phyloP scores from a whole-genome alignment of 306 rosid genomes.

The Acacia crassicarpa region DNA sequence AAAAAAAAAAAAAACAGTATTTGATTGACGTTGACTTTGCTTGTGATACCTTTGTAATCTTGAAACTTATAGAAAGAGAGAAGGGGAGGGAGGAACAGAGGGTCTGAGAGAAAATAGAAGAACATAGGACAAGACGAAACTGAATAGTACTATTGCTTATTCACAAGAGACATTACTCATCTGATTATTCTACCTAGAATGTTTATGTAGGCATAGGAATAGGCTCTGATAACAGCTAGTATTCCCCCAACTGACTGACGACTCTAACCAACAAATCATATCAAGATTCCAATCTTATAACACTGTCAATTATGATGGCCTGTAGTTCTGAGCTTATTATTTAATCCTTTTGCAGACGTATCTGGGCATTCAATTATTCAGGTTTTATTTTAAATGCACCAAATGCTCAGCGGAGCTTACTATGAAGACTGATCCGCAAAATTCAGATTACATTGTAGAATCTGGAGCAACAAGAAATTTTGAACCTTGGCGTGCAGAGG shows the following conservation, averaged over 20 bases:
- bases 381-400: conserved; percentile 88
- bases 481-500: conserved; percentile 83
- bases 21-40: conserved; percentile 5
- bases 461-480: conserved; percentile 66
- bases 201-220: too few relatives aligned
- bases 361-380: conserved; percentile 80
- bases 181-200: too few relatives aligned
- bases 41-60: not conserved
- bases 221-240: too few relatives aligned
- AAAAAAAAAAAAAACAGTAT: not conserved
- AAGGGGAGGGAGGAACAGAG: too few relatives aligned
- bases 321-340: not conserved
- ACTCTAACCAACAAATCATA: too few relatives aligned
- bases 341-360: conserved; percentile 60
- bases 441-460: conserved; percentile 87
- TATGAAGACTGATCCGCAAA: conserved; percentile 88
- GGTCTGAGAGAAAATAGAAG: too few relatives aligned
- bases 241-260: too few relatives aligned
- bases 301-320: not conserved
- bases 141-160: too few relatives aligned
- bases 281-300: too few relatives aligned
- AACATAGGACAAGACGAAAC: too few relatives aligned
- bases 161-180: too few relatives aligned
- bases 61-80: too few relatives aligned
- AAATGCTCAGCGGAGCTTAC: conserved; percentile 84